Base-by-base conservation (phyloP, 2,329 filamentous ascomycete genomes). In the Fusarium siculi region DNA sequence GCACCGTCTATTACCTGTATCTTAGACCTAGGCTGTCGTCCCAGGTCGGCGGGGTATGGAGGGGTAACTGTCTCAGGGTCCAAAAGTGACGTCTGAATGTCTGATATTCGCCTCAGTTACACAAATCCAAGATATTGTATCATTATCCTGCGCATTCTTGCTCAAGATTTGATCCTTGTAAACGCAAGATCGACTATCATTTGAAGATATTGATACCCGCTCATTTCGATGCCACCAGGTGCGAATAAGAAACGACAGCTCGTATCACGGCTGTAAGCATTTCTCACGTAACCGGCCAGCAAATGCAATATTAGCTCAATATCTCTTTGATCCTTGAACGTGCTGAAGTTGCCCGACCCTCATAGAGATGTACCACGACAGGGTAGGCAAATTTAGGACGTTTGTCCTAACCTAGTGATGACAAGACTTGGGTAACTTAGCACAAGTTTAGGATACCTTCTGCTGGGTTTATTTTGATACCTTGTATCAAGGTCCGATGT, bases 111-210 rank as follows among this genome's bases (percentile, higher is more conserved):
- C 49, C 58, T 44, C 37, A 36, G 68, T 69, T 52, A 61, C 59
- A 74, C 63, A 65, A 72, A 72, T 50, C 37, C 39, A n/a, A 53
- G 25, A 60, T 30, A 37, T 50, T 68, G n/a, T 63, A 63, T 60
- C 44, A 56, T 52, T 53, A 74, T 74, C 57, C 43, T 65, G 61
- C 72, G 69, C 72, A 74, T 73, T 73, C 72, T 64, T 74, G 72
- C 72, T 74, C 72, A 73, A 62, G 16, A 7, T 43, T 19, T 40
- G 19, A 67, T 53, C 70, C 66, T 57, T 30, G 46, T 42, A 40
- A 60, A 34, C 10, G 12, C 9, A 34, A 39, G 30, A 42, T 23
- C 42, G 14, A 23, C 9, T 19, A 28, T 61, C 21, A 25, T 30
- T 36, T 18, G 21, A 23, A 30, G 39, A n/a, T n/a, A 9, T 16